A percentile compares a stretch with the other conserved stretches of the same genome.
Evolutionary conservation across 2,329 filamentous ascomycete genomes (phyloP).

Genomic region (Delphinella strobiligena): DNA sequence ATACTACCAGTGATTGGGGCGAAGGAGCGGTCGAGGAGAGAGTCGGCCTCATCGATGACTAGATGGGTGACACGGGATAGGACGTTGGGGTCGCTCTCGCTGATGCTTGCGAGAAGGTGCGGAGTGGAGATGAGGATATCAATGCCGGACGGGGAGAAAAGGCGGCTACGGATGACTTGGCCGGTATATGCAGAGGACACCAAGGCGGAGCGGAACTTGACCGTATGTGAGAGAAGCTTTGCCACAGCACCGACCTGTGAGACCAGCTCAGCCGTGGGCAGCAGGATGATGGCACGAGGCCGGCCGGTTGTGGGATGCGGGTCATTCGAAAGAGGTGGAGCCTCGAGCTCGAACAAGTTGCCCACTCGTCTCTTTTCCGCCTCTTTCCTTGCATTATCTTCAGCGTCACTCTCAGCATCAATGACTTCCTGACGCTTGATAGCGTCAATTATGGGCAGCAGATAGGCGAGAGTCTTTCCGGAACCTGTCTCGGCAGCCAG

Average conservation of each 20-base stretch:
- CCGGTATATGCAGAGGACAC: constrained; percentile 68
- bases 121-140: constrained; percentile 83
- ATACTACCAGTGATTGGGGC: constrained; percentile 69
- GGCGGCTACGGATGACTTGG: constrained; percentile 67
- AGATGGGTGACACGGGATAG: constrained; percentile 84
- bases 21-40: constrained; percentile 87
- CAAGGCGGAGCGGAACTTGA: constrained; percentile 76
- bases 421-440: constrained; percentile 61
- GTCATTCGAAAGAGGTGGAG: constrained; percentile 47
- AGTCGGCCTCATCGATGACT: constrained; percentile 91
- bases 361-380: constrained; percentile 31
- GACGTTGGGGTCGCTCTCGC: constrained; percentile 79
- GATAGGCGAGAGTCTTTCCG: constrained; percentile 88
- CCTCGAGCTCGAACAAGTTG: constrained; percentile 50
- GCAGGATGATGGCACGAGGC: constrained; percentile 72
- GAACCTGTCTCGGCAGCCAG: constrained; percentile 94
- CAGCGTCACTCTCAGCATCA: constrained; percentile 39
- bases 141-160: constrained; percentile 71
- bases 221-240: constrained; percentile 69
- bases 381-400: constrained; percentile 14
- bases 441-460: constrained; percentile 73
- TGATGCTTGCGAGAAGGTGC: constrained; percentile 78
- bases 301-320: constrained; percentile 64
- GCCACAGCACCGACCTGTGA: constrained; percentile 71
- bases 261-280: constrained; percentile 87